Percentiles rank a stretch among this genome's conserved stretches.
Evolutionary conservation across 2,329 filamentous ascomycete species (phyloP).

Genomic region (Cladosporium sp.): DNA sequence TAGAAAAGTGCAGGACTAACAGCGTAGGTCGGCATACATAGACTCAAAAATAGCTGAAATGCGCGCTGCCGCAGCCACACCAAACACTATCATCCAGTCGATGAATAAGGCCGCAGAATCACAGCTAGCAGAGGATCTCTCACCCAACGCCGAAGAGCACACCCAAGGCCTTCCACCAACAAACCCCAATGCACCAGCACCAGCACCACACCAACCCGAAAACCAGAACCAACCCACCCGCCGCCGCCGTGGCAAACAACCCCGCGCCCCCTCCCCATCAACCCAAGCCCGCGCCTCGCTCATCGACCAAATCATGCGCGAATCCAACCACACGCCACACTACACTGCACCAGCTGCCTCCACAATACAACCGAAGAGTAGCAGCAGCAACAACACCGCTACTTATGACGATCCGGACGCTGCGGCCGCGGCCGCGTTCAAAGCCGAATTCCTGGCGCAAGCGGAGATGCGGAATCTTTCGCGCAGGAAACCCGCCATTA

Average conservation of each 20-base stretch:
- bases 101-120: constrained; percentile 5
- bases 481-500: constrained; percentile 31
- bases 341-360: constrained; percentile 19
- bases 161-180: background rate
- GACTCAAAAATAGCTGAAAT: constrained; percentile 69
- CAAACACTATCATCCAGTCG: background rate
- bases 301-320: constrained; percentile 31
- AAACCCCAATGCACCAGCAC: background rate
- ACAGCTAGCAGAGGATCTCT: constrained; percentile 15
- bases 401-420: constrained; percentile 59
- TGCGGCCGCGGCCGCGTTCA: constrained; percentile 54
- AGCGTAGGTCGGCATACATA: constrained; percentile 77
- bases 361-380: background rate
- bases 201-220: background rate
- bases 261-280: constrained; percentile 14
- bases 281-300: constrained; percentile 30
- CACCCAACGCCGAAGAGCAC: constrained; percentile 3
- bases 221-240: constrained; percentile 3
- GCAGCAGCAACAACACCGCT: too few species aligned
- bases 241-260: constrained; percentile 15
- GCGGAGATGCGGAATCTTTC: constrained; percentile 51
- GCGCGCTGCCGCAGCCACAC: constrained; percentile 18
- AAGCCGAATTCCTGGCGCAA: constrained; percentile 69
- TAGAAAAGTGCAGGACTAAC: constrained; percentile 55
- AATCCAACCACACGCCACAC: constrained; percentile 26